Evolutionary conservation across 768 basidiomycete species (phyloP), one percentile per base, ranked within the genome.

Genomic region (Boletellus ananas): DNA sequence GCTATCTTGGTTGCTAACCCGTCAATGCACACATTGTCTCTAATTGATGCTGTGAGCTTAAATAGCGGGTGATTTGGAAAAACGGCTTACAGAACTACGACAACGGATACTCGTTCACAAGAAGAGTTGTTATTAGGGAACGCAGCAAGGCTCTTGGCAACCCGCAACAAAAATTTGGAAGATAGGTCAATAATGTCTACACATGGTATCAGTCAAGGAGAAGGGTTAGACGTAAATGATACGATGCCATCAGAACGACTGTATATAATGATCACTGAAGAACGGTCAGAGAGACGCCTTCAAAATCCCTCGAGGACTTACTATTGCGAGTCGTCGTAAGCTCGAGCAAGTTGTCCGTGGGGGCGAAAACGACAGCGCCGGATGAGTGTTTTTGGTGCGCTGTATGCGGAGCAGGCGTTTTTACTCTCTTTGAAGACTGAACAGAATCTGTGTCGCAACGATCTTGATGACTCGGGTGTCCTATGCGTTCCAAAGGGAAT

Each of bases 111-210:
- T 17, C 34, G 53, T 35, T 21, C 54, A 7, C 18, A 34, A 44
- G 51, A 44, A 36, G 49, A 33, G 14, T 43, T 35, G 17, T 14
- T 17, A 21, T 44, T 34, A 0, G 39, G n/a, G 4, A 18, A 44
- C 7, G 43, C 18, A 29, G 27, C 6, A 25, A 43, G 16, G 18
- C 29, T 50, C 33, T 45, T 43, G 18, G 50, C 33, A 33, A 17
- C 36, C 63, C 64, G 64, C 31, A 35, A 40, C 34, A 63, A 44
- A 46, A 64, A 61, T 36, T 40, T 54, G 29, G 54, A 57, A 14
- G 49, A 55, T 17, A 64, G 25, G 18, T 54, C 53, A 33, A 51
- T 43, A 34, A 54, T 43, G 33, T 63, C 63, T 65, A 43, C 6
- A 39, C 38, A 42, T 14, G 13, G 40, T 33, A 29, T 58, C 46